These are phyloP conservation scores for Fusarium sp. DNA, from an alignment of 2,329 filamentous ascomycete species.

Conservation along the genomic window DNA sequence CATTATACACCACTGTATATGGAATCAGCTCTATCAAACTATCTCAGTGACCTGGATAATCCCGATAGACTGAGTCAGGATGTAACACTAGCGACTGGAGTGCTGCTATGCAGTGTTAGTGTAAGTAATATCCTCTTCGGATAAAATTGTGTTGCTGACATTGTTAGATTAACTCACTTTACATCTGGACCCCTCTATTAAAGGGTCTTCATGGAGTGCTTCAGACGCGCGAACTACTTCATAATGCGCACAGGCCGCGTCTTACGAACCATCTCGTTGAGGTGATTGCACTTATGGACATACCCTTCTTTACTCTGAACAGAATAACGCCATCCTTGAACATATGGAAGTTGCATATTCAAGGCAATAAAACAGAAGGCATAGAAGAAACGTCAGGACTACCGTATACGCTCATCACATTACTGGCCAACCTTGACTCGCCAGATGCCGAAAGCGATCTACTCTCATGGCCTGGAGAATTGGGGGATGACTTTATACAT, in stretches of 20 bases:
- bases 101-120: background rate
- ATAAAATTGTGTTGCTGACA: fast-evolving
- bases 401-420: background rate
- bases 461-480: background rate
- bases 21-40: background rate
- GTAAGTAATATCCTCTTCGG: background rate
- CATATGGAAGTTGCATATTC: background rate
- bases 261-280: background rate
- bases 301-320: background rate
- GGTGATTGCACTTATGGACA: background rate
- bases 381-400: background rate
- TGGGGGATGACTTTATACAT: background rate
- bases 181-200: background rate
- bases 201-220: background rate
- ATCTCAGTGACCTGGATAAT: background rate
- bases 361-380: background rate
- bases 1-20: background rate
- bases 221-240: background rate
- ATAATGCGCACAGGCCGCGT: background rate
- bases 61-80: background rate
- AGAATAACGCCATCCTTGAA: background rate
- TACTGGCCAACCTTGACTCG: background rate
- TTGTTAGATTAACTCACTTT: background rate
- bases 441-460: background rate
- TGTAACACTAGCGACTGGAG: background rate